Evolutionary conservation across 345 rosid species (phyloP).

Genomic region (Erysimum cheiranthoides): DNA sequence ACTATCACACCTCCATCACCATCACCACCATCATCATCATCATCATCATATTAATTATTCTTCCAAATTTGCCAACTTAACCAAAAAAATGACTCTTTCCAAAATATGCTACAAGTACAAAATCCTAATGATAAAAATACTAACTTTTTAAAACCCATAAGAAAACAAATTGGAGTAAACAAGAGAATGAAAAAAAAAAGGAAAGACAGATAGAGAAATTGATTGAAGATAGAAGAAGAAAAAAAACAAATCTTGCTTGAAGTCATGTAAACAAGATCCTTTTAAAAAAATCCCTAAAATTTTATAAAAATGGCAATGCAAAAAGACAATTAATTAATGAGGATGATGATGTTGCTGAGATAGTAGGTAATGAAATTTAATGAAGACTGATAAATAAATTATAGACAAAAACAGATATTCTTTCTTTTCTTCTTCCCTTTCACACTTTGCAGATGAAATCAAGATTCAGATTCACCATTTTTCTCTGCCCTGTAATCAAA

Average conservation of each 20-base stretch:
- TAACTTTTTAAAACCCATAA: constrained; percentile 17
- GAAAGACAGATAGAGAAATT: constrained; percentile 7
- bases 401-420: too few relatives aligned
- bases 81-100: constrained; percentile 21
- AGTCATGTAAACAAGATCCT: constrained; percentile 29
- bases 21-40: constrained; percentile 28
- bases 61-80: constrained; percentile 30
- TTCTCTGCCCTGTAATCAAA: neutral
- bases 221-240: too few relatives aligned
- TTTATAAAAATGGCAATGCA: constrained; percentile 29
- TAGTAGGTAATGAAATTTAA: constrained; percentile 42
- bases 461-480: constrained; percentile 22
- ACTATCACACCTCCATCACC: constrained; percentile 17
- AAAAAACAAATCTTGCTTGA: constrained; percentile 30
- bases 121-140: constrained; percentile 13
- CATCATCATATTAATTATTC: constrained; percentile 35
- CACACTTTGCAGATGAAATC: constrained; percentile 48
- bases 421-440: too few relatives aligned
- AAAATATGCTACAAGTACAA: constrained; percentile 34
- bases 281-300: neutral
- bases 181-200: constrained; percentile 1
- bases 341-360: constrained; percentile 43
- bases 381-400: constrained; percentile 26
- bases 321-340: constrained; percentile 36
- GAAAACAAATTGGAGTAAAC: constrained; percentile 19